Evolutionary conservation across 371 early-diverging fungal genomes (phyloP), one percentile per base, ranked within the genome.

Genomic region (Apophysomyces variabilis): DNA sequence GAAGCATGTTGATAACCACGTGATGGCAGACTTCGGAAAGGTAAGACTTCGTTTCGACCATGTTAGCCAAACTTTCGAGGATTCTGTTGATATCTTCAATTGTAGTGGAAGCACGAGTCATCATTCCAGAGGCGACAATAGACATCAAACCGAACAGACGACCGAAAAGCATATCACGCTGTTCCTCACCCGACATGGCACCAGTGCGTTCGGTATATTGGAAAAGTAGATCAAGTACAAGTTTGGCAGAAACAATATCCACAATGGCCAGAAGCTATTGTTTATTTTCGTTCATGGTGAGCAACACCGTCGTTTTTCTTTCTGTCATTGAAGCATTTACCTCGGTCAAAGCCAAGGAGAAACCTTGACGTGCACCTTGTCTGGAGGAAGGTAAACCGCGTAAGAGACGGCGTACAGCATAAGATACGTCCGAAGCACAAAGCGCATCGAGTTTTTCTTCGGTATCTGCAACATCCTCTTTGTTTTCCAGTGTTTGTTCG

Each of bases 321-420:
- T 21, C 32, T 26, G 32, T 26, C 32, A 26, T 3, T 26, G 32
- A 26, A 26, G 32, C 26, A 7, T 18, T 63, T 82, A 87, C 87
- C 78, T 97, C 97, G 5, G 95, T 92, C 62, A 98, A 83, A n/a
- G 95, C 95, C 38, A 96, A 79, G 6, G 96, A 88, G 75, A 95
- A 98, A 13, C 98, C 98, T 70, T 96, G 96, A 62, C 98, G 85
- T 18, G 98, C 96, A 39, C 91, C 96, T 66, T 93, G 91, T 62
- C 96, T 86, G 8, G 93, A 88, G 62, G 93, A 92, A 32, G 94
- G 86, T 61, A 98, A 81, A 71, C 98, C 98, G 62, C 92, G 82
- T 58, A 96, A 73, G 57, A 98, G 85, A 69, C 98, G 90, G 70
- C 89, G 90, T n/a, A 96, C 74, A 5, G 92, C 93, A 71, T 98